phyloP scores from a whole-genome alignment of 1,139 yeast genomes.

The Kodamaea fungicola region DNA sequence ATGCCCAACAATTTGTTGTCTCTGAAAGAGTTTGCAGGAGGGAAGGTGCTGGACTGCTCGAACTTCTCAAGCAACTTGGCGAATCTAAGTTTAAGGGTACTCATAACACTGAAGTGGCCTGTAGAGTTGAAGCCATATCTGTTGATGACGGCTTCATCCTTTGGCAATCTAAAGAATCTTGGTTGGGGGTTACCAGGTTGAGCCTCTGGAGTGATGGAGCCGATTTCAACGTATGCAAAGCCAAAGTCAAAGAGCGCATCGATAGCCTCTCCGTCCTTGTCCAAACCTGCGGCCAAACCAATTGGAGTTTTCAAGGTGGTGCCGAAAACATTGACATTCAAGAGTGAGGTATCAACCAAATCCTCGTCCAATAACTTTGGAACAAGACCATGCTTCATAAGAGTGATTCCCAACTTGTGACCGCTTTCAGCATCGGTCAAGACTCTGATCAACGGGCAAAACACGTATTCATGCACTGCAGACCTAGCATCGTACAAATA shows the following conservation, averaged over 20 bases:
- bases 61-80: conserved; percentile 29
- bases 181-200: conserved; percentile 95
- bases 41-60: conserved; percentile 20
- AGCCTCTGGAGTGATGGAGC: conserved; percentile 87
- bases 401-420: conserved; percentile 69
- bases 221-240: conserved; percentile 87
- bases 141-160: conserved; percentile 88
- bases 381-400: conserved; percentile 65
- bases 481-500: conserved; percentile 76
- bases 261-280: conserved; percentile 92
- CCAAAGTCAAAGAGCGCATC: conserved; percentile 78
- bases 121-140: conserved; percentile 92
- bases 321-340: conserved; percentile 66
- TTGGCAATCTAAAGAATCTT: conserved; percentile 78
- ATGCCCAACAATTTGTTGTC: conserved; percentile 70
- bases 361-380: conserved; percentile 58
- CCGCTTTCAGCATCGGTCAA: conserved; percentile 80
- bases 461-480: conserved; percentile 72
- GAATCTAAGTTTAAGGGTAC: conserved; percentile 61
- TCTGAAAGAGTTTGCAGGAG: conserved; percentile 54
- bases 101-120: conserved; percentile 77
- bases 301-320: conserved; percentile 66
- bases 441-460: conserved; percentile 74
- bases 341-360: conserved; percentile 44
- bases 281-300: conserved; percentile 95